Evolutionary conservation across 306 rosid genomes (phyloP), one percentile per base, ranked within the genome.

Genomic region (Cucumis melo): DNA sequence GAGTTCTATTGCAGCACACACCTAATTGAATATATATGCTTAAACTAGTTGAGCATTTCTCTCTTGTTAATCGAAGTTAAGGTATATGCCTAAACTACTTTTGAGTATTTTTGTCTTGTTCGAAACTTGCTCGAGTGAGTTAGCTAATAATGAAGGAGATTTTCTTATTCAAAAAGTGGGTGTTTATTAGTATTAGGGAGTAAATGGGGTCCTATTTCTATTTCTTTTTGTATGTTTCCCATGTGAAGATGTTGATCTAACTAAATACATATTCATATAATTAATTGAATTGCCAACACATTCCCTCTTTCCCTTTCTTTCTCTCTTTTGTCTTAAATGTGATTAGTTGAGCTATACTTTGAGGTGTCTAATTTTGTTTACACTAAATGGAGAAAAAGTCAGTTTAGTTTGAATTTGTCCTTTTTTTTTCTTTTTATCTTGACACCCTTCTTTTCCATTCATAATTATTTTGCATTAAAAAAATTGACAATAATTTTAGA

Each of bases 121-220:
- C 2, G 29, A 3, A 27, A 27, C 1, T 27, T 27, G 29, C 1
- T 27, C 1, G 29, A 27, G 29, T 27, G 4, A 44, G 15, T 11
- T 9, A 44, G 50, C 3, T 11, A 32, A 32, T 4, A 32, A 32
- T 81, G 77, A 70, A 78, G 65, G 73, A 81, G 83, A 55, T 62
- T 64, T 3, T 81, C 73, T 75, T 61, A 48, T 87, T 86, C 73
- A 84, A 87, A 89, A 74, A 78, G 36, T 55, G 84, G 27, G 87
- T 7, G n/a, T 61, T 17, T 24, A 59, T 59, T 59, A 59, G 67
- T 75, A 77, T 82, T 29, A 56, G 19, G 13, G 34, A 0, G 54
- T 80, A 53, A 13, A 58, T 80, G 81, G 84, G 92, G 89, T 76
- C 74, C 87, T 55, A 13, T 17, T 36, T n/a, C 87, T 55, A 13